These are phyloP conservation scores for Pseudocercospora ulei DNA, from an alignment of 2,329 filamentous ascomycete genomes.

Conservation along the genomic window DNA sequence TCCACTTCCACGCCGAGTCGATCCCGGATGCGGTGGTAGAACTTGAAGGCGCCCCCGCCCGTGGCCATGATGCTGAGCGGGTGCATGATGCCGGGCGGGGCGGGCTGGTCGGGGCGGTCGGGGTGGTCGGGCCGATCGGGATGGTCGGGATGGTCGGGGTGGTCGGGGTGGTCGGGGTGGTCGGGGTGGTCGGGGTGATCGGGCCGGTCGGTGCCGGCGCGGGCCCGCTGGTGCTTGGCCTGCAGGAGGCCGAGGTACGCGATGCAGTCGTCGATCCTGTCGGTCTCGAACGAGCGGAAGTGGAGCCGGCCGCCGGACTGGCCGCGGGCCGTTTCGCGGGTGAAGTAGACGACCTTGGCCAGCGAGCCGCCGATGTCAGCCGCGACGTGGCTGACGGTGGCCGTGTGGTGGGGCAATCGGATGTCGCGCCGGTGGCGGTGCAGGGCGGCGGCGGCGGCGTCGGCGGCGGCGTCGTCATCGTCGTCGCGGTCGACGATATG, in stretches of 20 bases:
- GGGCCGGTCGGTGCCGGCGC: no score
- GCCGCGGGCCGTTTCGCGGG: conserved; percentile 53
- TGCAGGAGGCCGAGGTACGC: conserved; percentile 82
- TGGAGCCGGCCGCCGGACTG: conserved; percentile 83
- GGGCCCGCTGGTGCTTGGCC: conserved; percentile 65
- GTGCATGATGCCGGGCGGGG: no score
- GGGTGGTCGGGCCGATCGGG: no score
- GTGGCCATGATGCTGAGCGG: conserved; percentile 90
- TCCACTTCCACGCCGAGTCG: conserved; percentile 77
- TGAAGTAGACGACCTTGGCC: conserved; percentile 95
- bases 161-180: no score
- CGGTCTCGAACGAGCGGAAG: conserved; percentile 93
- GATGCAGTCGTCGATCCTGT: conserved; percentile 85
- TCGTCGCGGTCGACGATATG: conserved; percentile 84
- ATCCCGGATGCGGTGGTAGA: conserved; percentile 80
- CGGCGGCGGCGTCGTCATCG: conserved; percentile 33
- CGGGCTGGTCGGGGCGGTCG: no score
- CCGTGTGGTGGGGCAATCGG: conserved; percentile 87
- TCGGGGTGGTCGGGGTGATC: no score
- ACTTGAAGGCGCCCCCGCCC: conserved; percentile 91
- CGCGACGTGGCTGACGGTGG: conserved; percentile 90
- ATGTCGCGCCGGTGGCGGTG: conserved; percentile 84
- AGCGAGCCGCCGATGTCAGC: conserved; percentile 96
- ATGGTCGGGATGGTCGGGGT: no score
- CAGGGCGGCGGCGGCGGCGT: conserved; percentile 71